These are phyloP conservation scores for Graphilbum ipis-grandicollis DNA, from an alignment of 2,329 filamentous ascomycete genomes.

Conservation along the genomic window DNA sequence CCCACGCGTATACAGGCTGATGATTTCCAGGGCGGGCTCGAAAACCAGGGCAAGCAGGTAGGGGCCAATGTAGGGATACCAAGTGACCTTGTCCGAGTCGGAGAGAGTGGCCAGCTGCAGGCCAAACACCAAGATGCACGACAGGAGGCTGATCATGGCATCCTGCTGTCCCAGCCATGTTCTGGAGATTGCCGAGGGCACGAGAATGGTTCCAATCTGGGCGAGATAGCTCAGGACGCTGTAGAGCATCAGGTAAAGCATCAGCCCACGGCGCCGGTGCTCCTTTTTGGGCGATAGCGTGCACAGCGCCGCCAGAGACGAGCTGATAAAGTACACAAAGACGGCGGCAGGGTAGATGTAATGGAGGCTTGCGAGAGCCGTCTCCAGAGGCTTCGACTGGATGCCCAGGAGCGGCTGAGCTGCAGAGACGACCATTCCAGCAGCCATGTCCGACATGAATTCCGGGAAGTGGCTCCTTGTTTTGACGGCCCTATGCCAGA, in stretches of 20 bases:
- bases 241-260: slow-evolving; percentile 24
- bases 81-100: slow-evolving; percentile 31
- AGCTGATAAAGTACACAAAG: slow-evolving; percentile 38
- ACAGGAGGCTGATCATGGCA: slow-evolving; percentile 37
- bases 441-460: too few relatives aligned
- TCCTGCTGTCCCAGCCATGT: slow-evolving; percentile 28
- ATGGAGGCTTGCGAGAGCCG: slow-evolving; percentile 26
- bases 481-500: too few relatives aligned
- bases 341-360: slow-evolving; percentile 40
- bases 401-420: neutral
- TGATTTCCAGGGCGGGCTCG: slow-evolving; percentile 27
- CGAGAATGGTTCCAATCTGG: slow-evolving; percentile 25
- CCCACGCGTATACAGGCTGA: slow-evolving; percentile 9
- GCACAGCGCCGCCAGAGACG: slow-evolving; percentile 32
- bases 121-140: slow-evolving; percentile 46
- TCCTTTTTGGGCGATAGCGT: slow-evolving; percentile 23
- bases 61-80: slow-evolving; percentile 46
- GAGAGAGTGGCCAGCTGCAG: slow-evolving; percentile 38
- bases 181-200: slow-evolving; percentile 16
- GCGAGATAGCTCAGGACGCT: slow-evolving; percentile 27
- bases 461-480: too few relatives aligned
- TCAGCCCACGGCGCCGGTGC: slow-evolving; percentile 23
- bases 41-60: slow-evolving; percentile 40
- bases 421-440: neutral
- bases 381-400: slow-evolving; percentile 10